Base-by-base conservation (phyloP, 129 eudicot genomes). In the Saussurea involucrata region DNA sequence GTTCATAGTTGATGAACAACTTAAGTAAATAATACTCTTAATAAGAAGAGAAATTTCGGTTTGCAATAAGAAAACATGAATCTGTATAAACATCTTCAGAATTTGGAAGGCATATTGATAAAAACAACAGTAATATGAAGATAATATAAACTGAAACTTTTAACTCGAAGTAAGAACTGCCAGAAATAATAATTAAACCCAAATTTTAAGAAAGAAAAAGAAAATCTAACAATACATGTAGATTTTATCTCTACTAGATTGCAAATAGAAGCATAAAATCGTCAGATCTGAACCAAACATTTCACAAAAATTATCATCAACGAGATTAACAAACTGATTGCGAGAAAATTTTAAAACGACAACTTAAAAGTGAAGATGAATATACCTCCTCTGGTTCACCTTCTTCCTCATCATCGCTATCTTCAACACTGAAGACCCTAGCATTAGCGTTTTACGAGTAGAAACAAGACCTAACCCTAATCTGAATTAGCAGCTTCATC, bases 331-430 rank as follows among this genome's bases (percentile, higher is more conserved):
- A 27, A 72, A n/a, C 66, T 21, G 28, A 72, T n/a, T 4, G 21
- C 7, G 29, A 72, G 17, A 12, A 46, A 71, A 24, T 20, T 17
- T 3, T 18, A 15, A 8, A n/a, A 20, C 25, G 58, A n/a, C 21
- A 18, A 44, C n/a, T 8, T 73, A 28, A 68, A 34, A 44, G 6
- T 25, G 67, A 5, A 15, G n/a, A 32, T n/a, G 7, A 0, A 22
- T 58, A 69, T 63, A 82, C 93, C 71, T 86, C 90, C 18, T 85
- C 92, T 12, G 73, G 85, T 9, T 74, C 88, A 13, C 31, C 81
- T 37, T 73, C 77, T 24, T 73, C 76, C 0, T 36, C 77, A 6
- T 24, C 57, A 21, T 58, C 68, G 2, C n/a, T n/a, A 25, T 61
- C 13, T 61, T 60, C 53, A 10, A 22, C 0, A 40, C 37, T 6